These are phyloP conservation scores for Tuber umbilicatum DNA, from an alignment of 495 filamentous ascomycete genomes.

Conservation along the genomic window DNA sequence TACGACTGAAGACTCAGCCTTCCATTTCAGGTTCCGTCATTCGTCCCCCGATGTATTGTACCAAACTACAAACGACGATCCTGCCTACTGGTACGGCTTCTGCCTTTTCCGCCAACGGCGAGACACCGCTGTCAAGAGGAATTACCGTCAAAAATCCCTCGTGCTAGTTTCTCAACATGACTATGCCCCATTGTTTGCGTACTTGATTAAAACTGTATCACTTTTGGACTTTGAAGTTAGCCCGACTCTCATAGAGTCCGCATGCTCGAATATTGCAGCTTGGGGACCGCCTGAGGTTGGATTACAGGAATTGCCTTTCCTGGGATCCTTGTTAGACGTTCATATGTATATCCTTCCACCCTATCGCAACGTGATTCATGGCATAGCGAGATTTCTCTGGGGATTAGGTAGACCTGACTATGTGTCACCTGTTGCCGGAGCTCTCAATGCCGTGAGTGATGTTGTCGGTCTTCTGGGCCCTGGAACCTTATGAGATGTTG, in stretches of 20 bases:
- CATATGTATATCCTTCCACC: slow-evolving; percentile 33
- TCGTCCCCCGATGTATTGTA: slow-evolving; percentile 35
- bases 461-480: not conserved
- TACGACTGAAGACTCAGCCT: slow-evolving; percentile 36
- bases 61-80: slow-evolving; percentile 30
- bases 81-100: slow-evolving; percentile 41
- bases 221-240: slow-evolving; percentile 39
- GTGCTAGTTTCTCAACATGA: slow-evolving; percentile 42
- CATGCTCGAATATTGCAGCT: slow-evolving; percentile 41
- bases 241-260: slow-evolving; percentile 40
- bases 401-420: not conserved
- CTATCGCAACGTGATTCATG: not conserved
- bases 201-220: slow-evolving; percentile 39
- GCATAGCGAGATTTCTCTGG: not conserved
- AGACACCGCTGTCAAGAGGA: slow-evolving; percentile 37
- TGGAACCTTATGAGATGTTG: not conserved
- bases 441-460: not conserved
- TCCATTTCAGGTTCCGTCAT: slow-evolving; percentile 42
- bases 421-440: not conserved
- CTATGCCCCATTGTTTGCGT: slow-evolving; percentile 36
- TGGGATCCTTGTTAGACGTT: slow-evolving; percentile 41
- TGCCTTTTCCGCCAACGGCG: slow-evolving; percentile 41
- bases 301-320: slow-evolving; percentile 40
- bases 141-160: slow-evolving; percentile 41
- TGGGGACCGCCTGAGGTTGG: slow-evolving; percentile 37